phyloP scores from a whole-genome alignment of 2,329 filamentous ascomycete species.

The Aspergillus ochraceoroseus region DNA sequence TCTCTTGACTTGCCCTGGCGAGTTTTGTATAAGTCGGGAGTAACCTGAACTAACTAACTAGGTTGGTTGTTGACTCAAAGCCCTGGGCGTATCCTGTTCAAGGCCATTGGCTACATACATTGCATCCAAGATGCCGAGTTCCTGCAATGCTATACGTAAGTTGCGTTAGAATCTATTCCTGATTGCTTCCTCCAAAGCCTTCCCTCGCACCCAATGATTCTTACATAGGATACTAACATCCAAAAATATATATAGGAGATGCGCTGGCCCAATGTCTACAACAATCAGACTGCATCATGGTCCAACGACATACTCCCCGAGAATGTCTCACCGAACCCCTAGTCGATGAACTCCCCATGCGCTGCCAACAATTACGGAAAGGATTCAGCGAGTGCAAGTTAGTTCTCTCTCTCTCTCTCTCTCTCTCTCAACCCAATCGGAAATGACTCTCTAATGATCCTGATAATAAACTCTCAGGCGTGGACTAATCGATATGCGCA shows the following conservation, averaged over 20 bases:
- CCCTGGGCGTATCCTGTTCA: not conserved
- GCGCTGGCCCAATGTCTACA: constrained; percentile 93
- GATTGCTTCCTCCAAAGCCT: not conserved
- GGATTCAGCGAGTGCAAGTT: constrained; percentile 88
- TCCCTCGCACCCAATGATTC: not conserved
- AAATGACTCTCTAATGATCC: no score
- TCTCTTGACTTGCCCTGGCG: not conserved
- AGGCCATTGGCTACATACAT: constrained; percentile 2
- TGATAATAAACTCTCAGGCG: no score
- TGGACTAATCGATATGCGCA: constrained; percentile 97
- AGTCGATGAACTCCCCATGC: constrained; percentile 71
- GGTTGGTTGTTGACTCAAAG: no score
- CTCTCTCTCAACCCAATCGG: not conserved
- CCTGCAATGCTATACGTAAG: constrained; percentile 94
- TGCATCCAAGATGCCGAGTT: constrained; percentile 74
- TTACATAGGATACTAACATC: no score
- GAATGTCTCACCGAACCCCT: constrained; percentile 85
- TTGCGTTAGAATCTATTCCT: constrained; percentile 17
- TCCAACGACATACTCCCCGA: constrained; percentile 76
- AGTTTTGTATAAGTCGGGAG: no score
- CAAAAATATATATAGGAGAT: constrained; percentile 56
- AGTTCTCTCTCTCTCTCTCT: constrained; percentile 18
- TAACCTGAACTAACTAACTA: no score
- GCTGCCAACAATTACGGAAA: constrained; percentile 89
- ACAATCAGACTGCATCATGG: constrained; percentile 92